Evolutionary conservation across 345 rosid genomes (phyloP).

Genomic region (Ricinus communis): DNA sequence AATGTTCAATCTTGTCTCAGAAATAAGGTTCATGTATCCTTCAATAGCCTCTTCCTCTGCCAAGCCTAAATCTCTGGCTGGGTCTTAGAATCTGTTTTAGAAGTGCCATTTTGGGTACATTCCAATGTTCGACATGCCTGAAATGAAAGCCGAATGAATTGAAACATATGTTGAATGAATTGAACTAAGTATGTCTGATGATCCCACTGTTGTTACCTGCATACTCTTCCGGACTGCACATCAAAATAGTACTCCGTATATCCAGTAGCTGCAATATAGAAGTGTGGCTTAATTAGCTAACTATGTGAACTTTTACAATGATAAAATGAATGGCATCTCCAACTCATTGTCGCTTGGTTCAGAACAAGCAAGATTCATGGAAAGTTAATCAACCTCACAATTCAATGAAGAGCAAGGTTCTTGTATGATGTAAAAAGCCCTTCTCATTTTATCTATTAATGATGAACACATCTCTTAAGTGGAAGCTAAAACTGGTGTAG

Average conservation of each 20-base stretch:
- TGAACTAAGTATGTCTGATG: neutral
- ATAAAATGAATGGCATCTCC: too few relatives aligned
- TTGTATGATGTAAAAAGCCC: too few relatives aligned
- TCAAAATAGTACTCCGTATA: slow-evolving; percentile 84
- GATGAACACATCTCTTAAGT: too few relatives aligned
- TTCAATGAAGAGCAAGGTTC: too few relatives aligned
- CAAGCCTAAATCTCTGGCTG: slow-evolving; percentile 45
- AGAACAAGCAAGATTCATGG: too few relatives aligned
- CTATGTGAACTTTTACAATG: neutral
- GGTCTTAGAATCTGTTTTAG: slow-evolving; percentile 76
- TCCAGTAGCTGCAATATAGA: slow-evolving; percentile 67
- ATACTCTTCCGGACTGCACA: slow-evolving; percentile 62
- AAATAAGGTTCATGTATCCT: neutral
- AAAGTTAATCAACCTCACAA: too few relatives aligned
- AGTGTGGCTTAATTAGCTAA: neutral
- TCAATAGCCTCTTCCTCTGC: too few relatives aligned
- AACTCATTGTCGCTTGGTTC: too few relatives aligned
- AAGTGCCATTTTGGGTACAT: slow-evolving; percentile 83
- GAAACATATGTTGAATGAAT: neutral
- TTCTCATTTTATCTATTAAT: too few relatives aligned
- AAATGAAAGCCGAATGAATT: neutral
- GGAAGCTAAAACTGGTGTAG: too few relatives aligned
- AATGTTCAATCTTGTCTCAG: neutral
- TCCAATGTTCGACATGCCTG: slow-evolving; percentile 95
- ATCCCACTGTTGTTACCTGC: slow-evolving; percentile 51